Evolutionary conservation across 495 filamentous ascomycete species (phyloP), one percentile per base, ranked within the genome.

Genomic region (Neurospora terricola): DNA sequence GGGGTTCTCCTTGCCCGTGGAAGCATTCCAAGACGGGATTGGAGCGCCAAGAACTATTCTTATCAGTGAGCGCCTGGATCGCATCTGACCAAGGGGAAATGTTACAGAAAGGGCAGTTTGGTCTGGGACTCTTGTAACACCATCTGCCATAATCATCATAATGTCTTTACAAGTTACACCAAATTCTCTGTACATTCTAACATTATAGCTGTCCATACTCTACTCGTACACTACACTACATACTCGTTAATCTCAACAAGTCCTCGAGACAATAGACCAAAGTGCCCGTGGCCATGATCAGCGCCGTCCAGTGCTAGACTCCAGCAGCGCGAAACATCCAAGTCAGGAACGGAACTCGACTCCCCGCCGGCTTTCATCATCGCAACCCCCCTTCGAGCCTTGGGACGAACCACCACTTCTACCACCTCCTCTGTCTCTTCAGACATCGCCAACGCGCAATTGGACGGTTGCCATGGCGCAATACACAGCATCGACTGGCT

Each of bases 401-500:
- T 27, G 45, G 21, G 45, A 54, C 21, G 45, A 27, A 54, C 45
- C 45, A 54, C 45, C 10, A 62, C 12, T 16, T 62, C 21, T 62
- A 30, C 54, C 45, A 12, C 45, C 11, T 2, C 8, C 45, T 23
- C 21, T 54, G 45, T 54, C 45, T 27, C 45, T 14, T 2, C 23
- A 62, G 27, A 30, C 54, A 62, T 62, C 6, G 27, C 54, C 54
- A 62, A 62, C 23, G 54, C 54, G 27, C 54, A 62, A 62, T 62
- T 62, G 54, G 23, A 62, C 54, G 54, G 30, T 30, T 62, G 54
- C 54, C 23, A 62, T 62, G 54, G 54, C 54, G 6, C 23, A 62
- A 34, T 62, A 62, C 14, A 62, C 27, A 62, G 54, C 54, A 30
- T 62, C 70, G 21, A 43, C 36, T 18, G 73, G 73, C 42, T 78